These are phyloP conservation scores for Clonostachys chloroleuca DNA, from an alignment of 2,329 filamentous ascomycete species.

Conservation along the genomic window DNA sequence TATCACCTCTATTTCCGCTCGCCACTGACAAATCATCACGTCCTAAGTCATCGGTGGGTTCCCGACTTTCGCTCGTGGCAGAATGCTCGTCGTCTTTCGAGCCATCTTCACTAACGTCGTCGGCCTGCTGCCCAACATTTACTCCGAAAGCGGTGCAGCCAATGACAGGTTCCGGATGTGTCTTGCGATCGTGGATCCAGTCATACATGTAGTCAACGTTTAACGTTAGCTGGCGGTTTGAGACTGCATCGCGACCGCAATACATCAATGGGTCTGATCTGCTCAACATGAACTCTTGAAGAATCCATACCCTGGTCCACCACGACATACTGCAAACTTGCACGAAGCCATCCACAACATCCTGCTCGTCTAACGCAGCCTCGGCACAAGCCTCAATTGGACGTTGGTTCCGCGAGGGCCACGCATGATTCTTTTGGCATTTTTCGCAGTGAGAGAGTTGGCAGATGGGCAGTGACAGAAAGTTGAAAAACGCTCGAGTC, in stretches of 20 bases:
- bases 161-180: neutral
- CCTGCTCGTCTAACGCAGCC: slow-evolving; percentile 2
- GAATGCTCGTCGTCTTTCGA: neutral
- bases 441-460: too few species aligned
- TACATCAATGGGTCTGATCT: neutral
- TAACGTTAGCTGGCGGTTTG: neutral
- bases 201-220: neutral
- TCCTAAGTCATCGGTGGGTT: too few species aligned
- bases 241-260: neutral
- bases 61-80: too few species aligned
- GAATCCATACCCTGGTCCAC: slow-evolving; percentile 18
- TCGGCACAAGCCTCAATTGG: neutral
- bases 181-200: neutral
- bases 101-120: neutral
- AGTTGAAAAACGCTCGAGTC: too few species aligned
- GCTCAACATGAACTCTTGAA: slow-evolving; percentile 15
- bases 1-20: too few species aligned
- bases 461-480: too few species aligned
- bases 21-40: too few species aligned
- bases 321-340: slow-evolving; percentile 12
- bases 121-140: neutral
- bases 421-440: neutral
- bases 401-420: slow-evolving; percentile 1
- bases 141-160: neutral
- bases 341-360: slow-evolving; percentile 2